These are phyloP conservation scores for Mimosa bimucronata DNA, from an alignment of 306 rosid genomes.

Conservation along the genomic window DNA sequence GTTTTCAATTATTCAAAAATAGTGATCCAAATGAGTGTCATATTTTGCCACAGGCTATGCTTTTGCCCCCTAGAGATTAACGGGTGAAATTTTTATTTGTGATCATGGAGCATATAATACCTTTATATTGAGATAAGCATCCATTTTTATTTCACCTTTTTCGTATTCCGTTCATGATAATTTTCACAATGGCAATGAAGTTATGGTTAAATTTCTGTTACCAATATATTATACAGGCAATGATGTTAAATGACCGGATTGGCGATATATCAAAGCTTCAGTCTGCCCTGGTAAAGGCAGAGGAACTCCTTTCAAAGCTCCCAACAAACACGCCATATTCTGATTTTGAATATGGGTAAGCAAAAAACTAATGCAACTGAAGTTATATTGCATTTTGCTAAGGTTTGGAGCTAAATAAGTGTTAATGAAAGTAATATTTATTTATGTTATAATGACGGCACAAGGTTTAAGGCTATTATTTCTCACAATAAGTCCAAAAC, in stretches of 20 bases:
- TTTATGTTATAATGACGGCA: neutral
- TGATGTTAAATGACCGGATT: neutral
- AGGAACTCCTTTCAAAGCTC: neutral
- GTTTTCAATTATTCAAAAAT: neutral
- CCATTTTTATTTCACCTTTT: neutral
- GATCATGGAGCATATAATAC: neutral
- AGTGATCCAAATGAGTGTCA: neutral
- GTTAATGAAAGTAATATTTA: neutral
- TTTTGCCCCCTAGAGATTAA: neutral
- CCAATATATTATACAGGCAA: neutral
- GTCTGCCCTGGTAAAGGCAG: neutral
- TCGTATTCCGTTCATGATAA: neutral
- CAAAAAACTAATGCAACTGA: neutral
- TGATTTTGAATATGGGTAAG: neutral
- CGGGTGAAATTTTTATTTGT: neutral
- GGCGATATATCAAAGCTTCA: neutral
- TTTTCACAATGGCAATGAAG: neutral
- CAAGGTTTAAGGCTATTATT: neutral
- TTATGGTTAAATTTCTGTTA: neutral
- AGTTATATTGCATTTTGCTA: neutral
- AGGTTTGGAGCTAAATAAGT: neutral
- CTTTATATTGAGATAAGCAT: neutral
- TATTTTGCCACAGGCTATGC: neutral
- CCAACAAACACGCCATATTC: neutral
- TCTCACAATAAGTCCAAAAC: neutral